phyloP scores from a whole-genome alignment of 1,139 yeast genomes.

The Citeromyces siamensis region DNA sequence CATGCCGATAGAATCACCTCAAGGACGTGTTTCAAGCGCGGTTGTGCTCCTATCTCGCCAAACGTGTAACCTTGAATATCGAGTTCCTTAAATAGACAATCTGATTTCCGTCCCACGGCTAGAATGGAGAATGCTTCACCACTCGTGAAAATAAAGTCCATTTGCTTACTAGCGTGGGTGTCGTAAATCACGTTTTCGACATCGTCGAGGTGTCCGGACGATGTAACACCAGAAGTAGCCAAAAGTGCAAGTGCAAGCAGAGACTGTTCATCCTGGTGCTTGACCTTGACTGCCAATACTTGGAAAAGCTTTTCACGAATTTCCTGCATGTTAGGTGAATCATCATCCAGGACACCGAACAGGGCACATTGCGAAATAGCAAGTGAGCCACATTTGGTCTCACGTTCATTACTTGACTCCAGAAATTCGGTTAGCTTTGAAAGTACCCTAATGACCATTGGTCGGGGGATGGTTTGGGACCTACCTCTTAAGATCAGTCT shows the following conservation, averaged over 20 bases:
- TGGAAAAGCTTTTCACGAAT: conserved; percentile 20
- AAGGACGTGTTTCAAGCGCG: conserved; percentile 24
- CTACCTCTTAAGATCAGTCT: conserved; percentile 33
- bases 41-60: conserved; percentile 13
- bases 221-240: conserved; percentile 26
- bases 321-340: conserved; percentile 9
- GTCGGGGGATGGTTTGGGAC: conserved; percentile 9
- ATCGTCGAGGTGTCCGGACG: conserved; percentile 15
- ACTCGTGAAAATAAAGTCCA: conserved; percentile 61
- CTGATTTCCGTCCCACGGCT: conserved; percentile 70
- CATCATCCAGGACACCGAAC: conserved; percentile 39
- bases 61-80: conserved; percentile 12
- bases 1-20: conserved; percentile 38
- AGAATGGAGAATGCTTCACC: conserved; percentile 77
- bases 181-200: conserved; percentile 39
- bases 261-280: conserved; percentile 50
- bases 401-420: conserved; percentile 10
- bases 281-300: conserved; percentile 28
- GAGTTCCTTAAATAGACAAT: conserved; percentile 24
- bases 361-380: conserved; percentile 43
- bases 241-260: conserved; percentile 43
- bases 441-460: conserved; percentile 13
- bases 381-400: conserved; percentile 25
- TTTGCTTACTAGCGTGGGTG: conserved; percentile 54
- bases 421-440: conserved; percentile 13